Percentiles rank a stretch among this genome's conserved stretches.
Conservation (phyloP, 257 asterid species). For the Forsythia suspensa region DNA sequence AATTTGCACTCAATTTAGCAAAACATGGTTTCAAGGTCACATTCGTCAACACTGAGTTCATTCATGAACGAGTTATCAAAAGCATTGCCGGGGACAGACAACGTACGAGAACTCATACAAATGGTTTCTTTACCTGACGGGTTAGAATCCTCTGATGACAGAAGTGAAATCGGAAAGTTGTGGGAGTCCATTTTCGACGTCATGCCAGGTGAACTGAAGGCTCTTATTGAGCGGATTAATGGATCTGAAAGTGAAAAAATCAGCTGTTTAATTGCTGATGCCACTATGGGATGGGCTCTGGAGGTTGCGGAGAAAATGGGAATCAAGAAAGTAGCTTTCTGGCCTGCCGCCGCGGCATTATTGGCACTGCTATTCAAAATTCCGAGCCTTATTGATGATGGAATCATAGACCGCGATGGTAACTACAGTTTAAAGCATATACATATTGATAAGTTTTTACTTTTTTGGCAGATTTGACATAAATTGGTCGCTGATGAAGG, state of each 20-base stretch:
- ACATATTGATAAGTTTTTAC: too few species aligned
- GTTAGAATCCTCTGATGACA: constrained; percentile 9
- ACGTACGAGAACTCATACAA: background rate
- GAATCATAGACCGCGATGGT: constrained; percentile 15
- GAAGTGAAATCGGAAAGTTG: constrained; percentile 10
- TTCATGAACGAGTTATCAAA: background rate
- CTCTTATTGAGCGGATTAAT: constrained; percentile 9
- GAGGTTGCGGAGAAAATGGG: constrained; percentile 16
- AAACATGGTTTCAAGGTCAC: background rate
- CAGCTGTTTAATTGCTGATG: constrained; percentile 14
- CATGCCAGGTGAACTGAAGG: constrained; percentile 18
- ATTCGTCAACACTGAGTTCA: background rate
- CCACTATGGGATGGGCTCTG: constrained; percentile 13
- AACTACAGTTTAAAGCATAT: background rate
- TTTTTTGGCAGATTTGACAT: too few species aligned
- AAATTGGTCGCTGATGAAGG: too few species aligned
- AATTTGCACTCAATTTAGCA: background rate
- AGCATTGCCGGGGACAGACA: background rate
- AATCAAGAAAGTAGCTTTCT: constrained; percentile 6
- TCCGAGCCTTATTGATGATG: constrained; percentile 15
- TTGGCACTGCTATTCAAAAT: background rate
- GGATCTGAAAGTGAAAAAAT: background rate
- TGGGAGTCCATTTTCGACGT: background rate
- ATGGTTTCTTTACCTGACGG: constrained; percentile 21
- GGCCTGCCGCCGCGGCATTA: constrained; percentile 14